Evolutionary conservation across 2,329 filamentous ascomycete genomes (phyloP), one percentile per base, ranked within the genome.

Genomic region (Hypoxylon sp.): DNA sequence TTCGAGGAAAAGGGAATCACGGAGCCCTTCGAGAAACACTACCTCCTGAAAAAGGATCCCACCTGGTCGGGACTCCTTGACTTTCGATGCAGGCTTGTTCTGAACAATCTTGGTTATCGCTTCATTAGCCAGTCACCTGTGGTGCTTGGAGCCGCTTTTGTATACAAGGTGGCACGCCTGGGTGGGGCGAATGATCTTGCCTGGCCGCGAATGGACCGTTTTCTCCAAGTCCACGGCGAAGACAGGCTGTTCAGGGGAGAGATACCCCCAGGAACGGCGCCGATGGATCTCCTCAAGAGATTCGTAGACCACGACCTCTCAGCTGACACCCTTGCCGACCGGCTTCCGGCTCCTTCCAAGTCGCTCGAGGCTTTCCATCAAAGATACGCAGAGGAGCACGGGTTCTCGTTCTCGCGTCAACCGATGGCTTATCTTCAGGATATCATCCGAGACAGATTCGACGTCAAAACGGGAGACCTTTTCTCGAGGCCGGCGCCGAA

Each of bases 11-110:
- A 41, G 11, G 55, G 55, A 2, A 15, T 61, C 8, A 23, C 21
- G 0, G 56, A 62, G 21, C 41, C 60, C 3, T 51, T 60, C 2
- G 52, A 60, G 8, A 30, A 42, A 2, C 61, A 63, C 31, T 47
- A 51, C 11, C 46, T 64, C 12, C 46, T 63, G 9, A 57, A 55
- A 21, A 40, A 50, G 12, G 60, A 67, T 12, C 65, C 64, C 1
- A 51, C 67, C 7, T 66, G 57, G 56, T 47, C 63, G 0, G 61
- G 65, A 0, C 41, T 66, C 7, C 59, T 67, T 2, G 60, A 63
- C 20, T 55, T 67, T 35, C 62, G 60, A 5, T 61, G 55, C 3
- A 55, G 51, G 46, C 45, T 67, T 6, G 52, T 59, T 8, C 46
- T 62, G 12, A 60, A 53, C 25, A 55, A 64, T 23, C 35, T 65